phyloP scores from a whole-genome alignment of 2,329 filamentous ascomycete genomes.

The Neospermospora avenae region DNA sequence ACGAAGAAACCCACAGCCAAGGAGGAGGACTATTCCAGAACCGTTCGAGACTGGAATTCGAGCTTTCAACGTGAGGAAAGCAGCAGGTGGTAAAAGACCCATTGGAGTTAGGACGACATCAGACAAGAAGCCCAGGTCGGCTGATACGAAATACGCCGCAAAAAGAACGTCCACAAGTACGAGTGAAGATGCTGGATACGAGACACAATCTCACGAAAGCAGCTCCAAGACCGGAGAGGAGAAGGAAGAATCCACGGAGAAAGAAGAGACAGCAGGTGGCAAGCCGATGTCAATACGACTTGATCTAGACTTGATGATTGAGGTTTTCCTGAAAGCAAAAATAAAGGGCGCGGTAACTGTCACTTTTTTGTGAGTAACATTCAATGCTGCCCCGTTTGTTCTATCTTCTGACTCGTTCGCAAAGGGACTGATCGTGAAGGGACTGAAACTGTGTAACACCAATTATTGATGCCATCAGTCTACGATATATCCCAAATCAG shows the following conservation, averaged over 20 bases:
- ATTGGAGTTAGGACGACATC: constrained; percentile 22
- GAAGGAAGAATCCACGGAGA: constrained; percentile 20
- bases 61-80: constrained; percentile 29
- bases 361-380: constrained; percentile 29
- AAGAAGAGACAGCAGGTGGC: constrained; percentile 30
- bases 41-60: constrained; percentile 26
- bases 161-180: constrained; percentile 13
- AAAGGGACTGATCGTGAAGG: constrained; percentile 1
- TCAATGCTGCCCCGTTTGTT: no score
- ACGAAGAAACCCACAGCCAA: neutral
- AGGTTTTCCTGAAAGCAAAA: constrained; percentile 75
- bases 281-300: constrained; percentile 68
- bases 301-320: constrained; percentile 74
- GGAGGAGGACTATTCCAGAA: neutral
- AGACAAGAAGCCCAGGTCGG: constrained; percentile 15
- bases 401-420: neutral
- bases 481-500: no score
- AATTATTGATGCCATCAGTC: no score
- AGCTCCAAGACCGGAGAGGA: constrained; percentile 3
- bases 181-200: neutral
- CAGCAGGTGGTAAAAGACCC: constrained; percentile 20
- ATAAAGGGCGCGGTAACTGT: constrained; percentile 81
- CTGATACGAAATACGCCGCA: constrained; percentile 10
- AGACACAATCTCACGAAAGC: constrained; percentile 30
- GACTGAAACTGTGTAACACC: no score